These are phyloP conservation scores for Coemansia sp. DNA, from an alignment of 192 early-diverging fungal genomes.

Conservation along the genomic window DNA sequence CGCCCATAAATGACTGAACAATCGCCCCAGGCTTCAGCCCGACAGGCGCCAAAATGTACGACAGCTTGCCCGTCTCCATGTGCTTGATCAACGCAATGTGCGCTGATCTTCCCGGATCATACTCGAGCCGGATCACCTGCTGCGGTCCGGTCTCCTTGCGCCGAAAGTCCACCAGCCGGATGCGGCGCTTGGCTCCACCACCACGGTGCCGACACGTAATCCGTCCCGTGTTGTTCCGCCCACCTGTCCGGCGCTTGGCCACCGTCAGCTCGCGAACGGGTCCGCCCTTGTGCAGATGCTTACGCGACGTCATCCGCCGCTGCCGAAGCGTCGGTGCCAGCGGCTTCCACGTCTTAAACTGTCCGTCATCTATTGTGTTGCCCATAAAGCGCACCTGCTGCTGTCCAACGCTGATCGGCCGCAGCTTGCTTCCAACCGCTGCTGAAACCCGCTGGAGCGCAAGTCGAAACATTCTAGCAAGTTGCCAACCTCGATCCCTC, in stretches of 20 bases:
- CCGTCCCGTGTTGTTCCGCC: constrained; percentile 84
- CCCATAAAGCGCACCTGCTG: constrained; percentile 26
- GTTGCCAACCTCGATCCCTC: background rate
- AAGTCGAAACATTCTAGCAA: constrained; percentile 15
- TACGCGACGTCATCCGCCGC: constrained; percentile 78
- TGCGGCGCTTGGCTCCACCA: constrained; percentile 86
- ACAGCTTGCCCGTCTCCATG: constrained; percentile 70
- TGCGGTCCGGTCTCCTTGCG: constrained; percentile 73
- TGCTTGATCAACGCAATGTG: constrained; percentile 84
- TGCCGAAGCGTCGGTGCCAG: constrained; percentile 83
- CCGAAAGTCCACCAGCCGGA: constrained; percentile 85
- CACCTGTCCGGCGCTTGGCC: constrained; percentile 80
- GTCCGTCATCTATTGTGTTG: constrained; percentile 56
- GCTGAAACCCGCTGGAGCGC: constrained; percentile 13
- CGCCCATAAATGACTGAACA: constrained; percentile 59
- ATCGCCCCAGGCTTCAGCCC: constrained; percentile 74
- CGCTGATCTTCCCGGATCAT: constrained; percentile 89
- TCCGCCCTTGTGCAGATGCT: constrained; percentile 85
- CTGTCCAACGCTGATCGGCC: background rate
- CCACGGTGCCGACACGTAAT: constrained; percentile 93
- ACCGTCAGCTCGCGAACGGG: constrained; percentile 76
- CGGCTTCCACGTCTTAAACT: constrained; percentile 93
- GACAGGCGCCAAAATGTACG: constrained; percentile 84
- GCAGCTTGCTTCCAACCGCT: background rate
- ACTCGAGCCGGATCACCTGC: constrained; percentile 86